These are phyloP conservation scores for Fusarium chaquense DNA, from an alignment of 2,329 filamentous ascomycete genomes.

Conservation along the genomic window DNA sequence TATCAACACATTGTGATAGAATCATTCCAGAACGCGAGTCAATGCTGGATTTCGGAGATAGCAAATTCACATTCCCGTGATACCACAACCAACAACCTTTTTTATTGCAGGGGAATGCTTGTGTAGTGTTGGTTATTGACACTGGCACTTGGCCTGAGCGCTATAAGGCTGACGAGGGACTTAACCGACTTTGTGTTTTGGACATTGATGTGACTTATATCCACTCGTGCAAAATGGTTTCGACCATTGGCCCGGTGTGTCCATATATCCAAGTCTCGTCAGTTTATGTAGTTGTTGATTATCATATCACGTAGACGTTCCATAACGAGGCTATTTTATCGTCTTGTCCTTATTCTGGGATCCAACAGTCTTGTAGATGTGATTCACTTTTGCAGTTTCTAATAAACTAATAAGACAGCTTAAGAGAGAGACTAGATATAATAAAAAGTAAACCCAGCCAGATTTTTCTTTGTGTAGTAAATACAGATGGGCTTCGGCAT, in stretches of 20 bases:
- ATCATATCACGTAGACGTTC: not conserved
- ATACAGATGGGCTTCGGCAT: too few species aligned
- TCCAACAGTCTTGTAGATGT: not conserved
- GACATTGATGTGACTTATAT: slow-evolving; percentile 5
- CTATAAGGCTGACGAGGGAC: not conserved
- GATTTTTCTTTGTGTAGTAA: too few species aligned
- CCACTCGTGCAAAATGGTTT: not conserved
- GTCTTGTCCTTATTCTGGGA: not conserved
- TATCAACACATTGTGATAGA: not conserved
- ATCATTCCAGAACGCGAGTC: not conserved
- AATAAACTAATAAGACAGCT: too few species aligned
- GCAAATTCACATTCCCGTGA: not conserved
- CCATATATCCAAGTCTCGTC: not conserved
- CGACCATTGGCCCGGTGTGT: not conserved
- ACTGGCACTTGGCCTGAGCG: slow-evolving; percentile 17
- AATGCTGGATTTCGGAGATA: not conserved
- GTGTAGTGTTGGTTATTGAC: not conserved
- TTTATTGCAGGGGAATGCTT: not conserved
- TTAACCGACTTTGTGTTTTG: slow-evolving; percentile 5
- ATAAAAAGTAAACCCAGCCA: too few species aligned
- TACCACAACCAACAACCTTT: not conserved
- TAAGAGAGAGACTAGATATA: too few species aligned
- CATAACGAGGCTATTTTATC: not conserved
- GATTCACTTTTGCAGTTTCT: not conserved
- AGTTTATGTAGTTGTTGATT: not conserved